A percentile compares a stretch with the other conserved stretches of the same genome.
These are phyloP conservation scores for Clohesyomyces aquaticus DNA, from an alignment of 495 filamentous ascomycete genomes.

Conservation along the genomic window DNA sequence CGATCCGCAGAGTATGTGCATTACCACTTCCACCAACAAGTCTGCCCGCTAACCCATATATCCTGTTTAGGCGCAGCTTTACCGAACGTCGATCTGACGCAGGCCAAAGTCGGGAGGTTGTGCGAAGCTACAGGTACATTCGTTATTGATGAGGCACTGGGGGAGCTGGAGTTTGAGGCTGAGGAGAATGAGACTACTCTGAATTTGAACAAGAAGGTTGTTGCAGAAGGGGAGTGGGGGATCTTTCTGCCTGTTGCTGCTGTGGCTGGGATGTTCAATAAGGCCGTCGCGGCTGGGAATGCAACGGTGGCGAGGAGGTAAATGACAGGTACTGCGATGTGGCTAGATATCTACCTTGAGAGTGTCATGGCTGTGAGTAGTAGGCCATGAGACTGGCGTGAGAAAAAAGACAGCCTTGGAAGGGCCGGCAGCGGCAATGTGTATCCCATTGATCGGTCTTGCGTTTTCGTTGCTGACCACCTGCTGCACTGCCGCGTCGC, in stretches of 20 bases:
- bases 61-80: slow-evolving; percentile 1
- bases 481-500: too few relatives aligned
- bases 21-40: slow-evolving; percentile 14
- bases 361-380: too few relatives aligned
- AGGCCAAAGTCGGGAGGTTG: slow-evolving; percentile 34
- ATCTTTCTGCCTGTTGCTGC: background rate
- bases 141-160: slow-evolving; percentile 45
- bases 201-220: slow-evolving; percentile 39
- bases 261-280: background rate
- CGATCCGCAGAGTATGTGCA: slow-evolving; percentile 35
- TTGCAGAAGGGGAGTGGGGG: slow-evolving; percentile 45
- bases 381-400: too few relatives aligned
- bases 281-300: too few relatives aligned
- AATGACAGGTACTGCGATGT: too few relatives aligned
- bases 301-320: too few relatives aligned
- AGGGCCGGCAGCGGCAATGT: too few relatives aligned
- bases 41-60: background rate
- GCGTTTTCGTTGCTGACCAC: too few relatives aligned
- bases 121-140: slow-evolving; percentile 45
- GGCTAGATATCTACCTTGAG: too few relatives aligned
- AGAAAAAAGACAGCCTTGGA: too few relatives aligned
- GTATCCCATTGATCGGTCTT: too few relatives aligned
- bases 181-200: slow-evolving; percentile 52
- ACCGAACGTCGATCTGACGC: slow-evolving; percentile 44
- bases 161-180: slow-evolving; percentile 52